Percentiles rank a stretch among this genome's conserved stretches.
phyloP scores from a whole-genome alignment of 805 yeast genomes.

The Brettanomyces nanus region DNA sequence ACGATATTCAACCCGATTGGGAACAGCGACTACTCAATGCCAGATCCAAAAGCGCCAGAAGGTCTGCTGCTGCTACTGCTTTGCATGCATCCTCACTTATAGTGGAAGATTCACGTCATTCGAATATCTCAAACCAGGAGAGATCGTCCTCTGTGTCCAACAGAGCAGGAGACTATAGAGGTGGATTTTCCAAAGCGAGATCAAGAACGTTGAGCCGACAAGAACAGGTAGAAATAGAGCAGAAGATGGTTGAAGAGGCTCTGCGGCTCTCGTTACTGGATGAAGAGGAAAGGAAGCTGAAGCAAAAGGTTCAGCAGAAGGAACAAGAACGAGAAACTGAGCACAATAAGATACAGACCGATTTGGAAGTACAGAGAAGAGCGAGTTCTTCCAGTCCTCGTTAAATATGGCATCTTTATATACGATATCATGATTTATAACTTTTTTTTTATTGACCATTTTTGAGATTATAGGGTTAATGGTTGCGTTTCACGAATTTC shows the following conservation, averaged over 20 bases:
- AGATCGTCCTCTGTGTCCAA: background rate
- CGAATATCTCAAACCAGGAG: slow-evolving; percentile 21
- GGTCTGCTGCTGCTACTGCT: slow-evolving; percentile 92
- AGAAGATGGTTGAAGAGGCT: slow-evolving; percentile 80
- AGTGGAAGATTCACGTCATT: slow-evolving; percentile 22
- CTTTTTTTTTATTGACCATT: too few relatives aligned
- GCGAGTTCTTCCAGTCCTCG: too few relatives aligned
- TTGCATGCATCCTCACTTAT: slow-evolving; percentile 81
- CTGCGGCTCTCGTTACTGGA: slow-evolving; percentile 65
- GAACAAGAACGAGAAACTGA: slow-evolving; percentile 3
- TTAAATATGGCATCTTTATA: too few relatives aligned
- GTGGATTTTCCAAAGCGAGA: too few relatives aligned
- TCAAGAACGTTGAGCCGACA: slow-evolving; percentile 8
- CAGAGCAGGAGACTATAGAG: background rate
- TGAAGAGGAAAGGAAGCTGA: slow-evolving; percentile 46
- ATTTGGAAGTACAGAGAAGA: too few relatives aligned
- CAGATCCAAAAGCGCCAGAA: slow-evolving; percentile 66
- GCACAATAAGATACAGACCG: background rate
- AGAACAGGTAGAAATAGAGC: slow-evolving; percentile 43
- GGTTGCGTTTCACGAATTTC: too few relatives aligned
- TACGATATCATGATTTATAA: too few relatives aligned
- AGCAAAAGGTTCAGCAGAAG: slow-evolving; percentile 12
- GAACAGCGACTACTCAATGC: slow-evolving; percentile 65
- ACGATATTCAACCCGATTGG: slow-evolving; percentile 90
- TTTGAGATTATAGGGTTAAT: too few relatives aligned